Conservation (phyloP, 306 rosid species). For the Trichosanthes cucumerina region DNA sequence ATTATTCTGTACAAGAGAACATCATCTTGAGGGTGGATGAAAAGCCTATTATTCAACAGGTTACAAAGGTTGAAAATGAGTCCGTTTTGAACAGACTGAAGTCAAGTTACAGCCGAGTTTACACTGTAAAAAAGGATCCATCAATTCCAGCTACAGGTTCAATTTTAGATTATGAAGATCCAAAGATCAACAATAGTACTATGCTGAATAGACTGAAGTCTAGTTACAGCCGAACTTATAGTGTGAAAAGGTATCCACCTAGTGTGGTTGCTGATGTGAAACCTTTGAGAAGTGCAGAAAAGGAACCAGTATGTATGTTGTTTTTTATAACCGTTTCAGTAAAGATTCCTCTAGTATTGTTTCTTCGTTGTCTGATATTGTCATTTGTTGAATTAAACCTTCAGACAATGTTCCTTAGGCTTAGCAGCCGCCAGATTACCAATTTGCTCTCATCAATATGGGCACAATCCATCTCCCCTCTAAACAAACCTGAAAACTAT, state of each 20-base stretch:
- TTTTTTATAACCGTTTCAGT: not conserved
- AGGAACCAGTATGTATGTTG: constrained; percentile 16
- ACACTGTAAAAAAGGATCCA: constrained; percentile 27
- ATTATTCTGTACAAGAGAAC: not conserved
- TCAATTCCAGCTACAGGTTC: constrained; percentile 10
- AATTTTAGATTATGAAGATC: constrained; percentile 7
- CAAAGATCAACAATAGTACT: constrained; percentile 22
- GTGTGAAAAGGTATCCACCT: constrained; percentile 24
- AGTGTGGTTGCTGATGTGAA: constrained; percentile 4
- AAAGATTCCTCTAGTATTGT: not conserved
- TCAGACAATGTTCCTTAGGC: constrained; percentile 35
- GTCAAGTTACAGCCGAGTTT: constrained; percentile 39
- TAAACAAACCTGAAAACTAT: constrained; percentile 58
- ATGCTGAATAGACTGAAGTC: constrained; percentile 53
- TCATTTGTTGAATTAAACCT: constrained; percentile 1
- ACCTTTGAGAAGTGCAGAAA: not conserved
- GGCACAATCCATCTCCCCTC: constrained; percentile 60
- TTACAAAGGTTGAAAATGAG: constrained; percentile 20
- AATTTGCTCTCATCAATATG: constrained; percentile 66
- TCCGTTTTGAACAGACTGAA: constrained; percentile 51
- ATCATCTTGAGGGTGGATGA: not conserved
- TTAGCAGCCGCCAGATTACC: constrained; percentile 54
- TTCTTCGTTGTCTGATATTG: not conserved
- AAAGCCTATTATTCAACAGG: constrained; percentile 10
- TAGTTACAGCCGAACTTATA: constrained; percentile 32